Conservation (phyloP, 371 early-diverging fungal species). For the Mucor circinelloides region DNA sequence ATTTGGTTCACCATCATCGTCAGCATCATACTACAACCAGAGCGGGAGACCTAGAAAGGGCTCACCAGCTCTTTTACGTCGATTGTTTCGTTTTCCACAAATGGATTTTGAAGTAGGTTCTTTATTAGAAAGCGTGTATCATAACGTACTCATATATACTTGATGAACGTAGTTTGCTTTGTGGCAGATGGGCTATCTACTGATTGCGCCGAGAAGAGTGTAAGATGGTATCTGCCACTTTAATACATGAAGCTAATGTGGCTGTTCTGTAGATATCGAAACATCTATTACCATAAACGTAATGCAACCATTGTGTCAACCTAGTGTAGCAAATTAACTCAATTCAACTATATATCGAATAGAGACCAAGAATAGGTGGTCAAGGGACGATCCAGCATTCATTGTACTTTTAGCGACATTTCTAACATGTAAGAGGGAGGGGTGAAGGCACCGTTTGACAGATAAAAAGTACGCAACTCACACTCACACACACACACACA, state of each 20-base stretch:
- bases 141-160: not conserved
- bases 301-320: slow-evolving; percentile 20
- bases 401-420: slow-evolving; percentile 67
- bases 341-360: not conserved
- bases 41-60: not conserved
- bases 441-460: not conserved
- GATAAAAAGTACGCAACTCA: not conserved
- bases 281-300: slow-evolving; percentile 93
- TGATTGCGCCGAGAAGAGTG: slow-evolving; percentile 87
- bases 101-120: slow-evolving; percentile 80
- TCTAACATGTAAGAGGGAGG: slow-evolving; percentile 58
- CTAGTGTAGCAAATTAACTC: not conserved
- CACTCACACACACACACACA: too few species aligned
- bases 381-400: slow-evolving; percentile 94
- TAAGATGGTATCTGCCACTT: slow-evolving; percentile 34
- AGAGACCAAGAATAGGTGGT: slow-evolving; percentile 97
- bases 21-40: slow-evolving; percentile 1
- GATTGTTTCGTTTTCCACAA: slow-evolving; percentile 76
- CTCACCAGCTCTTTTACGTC: slow-evolving; percentile 35
- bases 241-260: not conserved
- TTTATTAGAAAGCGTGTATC: not conserved
- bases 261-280: slow-evolving; percentile 83
- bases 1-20: not conserved
- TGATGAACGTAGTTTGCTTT: slow-evolving; percentile 16
- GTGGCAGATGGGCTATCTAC: slow-evolving; percentile 91